Conservation (phyloP, 805 yeast genomes). For the Candida sithepensis region DNA sequence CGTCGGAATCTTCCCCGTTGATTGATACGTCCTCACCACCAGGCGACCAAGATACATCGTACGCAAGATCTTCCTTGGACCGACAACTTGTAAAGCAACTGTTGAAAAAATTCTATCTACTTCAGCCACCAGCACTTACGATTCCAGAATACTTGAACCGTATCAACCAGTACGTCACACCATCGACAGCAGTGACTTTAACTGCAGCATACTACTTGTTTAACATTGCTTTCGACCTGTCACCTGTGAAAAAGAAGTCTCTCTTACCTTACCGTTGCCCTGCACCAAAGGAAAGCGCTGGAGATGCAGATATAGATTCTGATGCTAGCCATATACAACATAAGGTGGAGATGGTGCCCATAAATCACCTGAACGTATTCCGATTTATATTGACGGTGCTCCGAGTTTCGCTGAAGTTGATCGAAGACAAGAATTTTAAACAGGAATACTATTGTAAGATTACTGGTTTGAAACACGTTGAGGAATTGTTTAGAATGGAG, state of each 20-base stretch:
- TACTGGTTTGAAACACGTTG: constrained; percentile 39
- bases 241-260: constrained; percentile 12
- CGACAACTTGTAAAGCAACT: constrained; percentile 8
- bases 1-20: not conserved
- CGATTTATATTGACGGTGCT: constrained; percentile 37
- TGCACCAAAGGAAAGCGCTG: not conserved
- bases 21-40: not conserved
- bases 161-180: constrained; percentile 26
- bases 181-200: constrained; percentile 30
- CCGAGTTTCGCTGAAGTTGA: constrained; percentile 37
- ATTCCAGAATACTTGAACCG: constrained; percentile 29
- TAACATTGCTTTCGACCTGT: constrained; percentile 27
- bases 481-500: constrained; percentile 38
- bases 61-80: not conserved
- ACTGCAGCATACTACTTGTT: constrained; percentile 31
- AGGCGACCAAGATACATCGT: not conserved
- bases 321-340: not conserved
- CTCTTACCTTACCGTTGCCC: constrained; percentile 11
- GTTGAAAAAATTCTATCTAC: constrained; percentile 29
- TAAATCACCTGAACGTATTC: constrained; percentile 36
- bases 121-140: constrained; percentile 28
- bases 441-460: constrained; percentile 41
- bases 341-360: constrained; percentile 23
- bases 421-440: constrained; percentile 43
- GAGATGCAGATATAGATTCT: not conserved